phyloP scores from a whole-genome alignment of 2,329 filamentous ascomycete species.

The Beauveria sp. region DNA sequence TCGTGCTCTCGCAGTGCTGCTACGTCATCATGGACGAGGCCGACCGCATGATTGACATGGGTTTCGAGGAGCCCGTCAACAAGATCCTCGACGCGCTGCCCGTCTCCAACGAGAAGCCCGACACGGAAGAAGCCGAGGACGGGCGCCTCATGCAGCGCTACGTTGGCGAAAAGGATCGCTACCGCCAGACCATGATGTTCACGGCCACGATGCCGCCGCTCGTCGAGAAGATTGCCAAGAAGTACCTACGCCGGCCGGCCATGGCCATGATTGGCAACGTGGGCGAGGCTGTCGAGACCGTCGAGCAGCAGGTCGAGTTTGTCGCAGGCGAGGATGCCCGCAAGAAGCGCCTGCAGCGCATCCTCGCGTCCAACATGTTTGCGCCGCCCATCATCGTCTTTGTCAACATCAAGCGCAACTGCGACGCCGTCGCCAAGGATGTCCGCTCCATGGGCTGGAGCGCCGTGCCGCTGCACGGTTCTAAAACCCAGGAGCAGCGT shows the following conservation, averaged over 20 bases:
- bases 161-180: conserved; percentile 67
- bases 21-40: conserved; percentile 99
- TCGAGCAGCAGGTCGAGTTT: conserved; percentile 95
- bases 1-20: conserved; percentile 93
- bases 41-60: conserved; percentile 97
- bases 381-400: conserved; percentile 93
- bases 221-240: conserved; percentile 93
- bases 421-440: conserved; percentile 87
- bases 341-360: conserved; percentile 92
- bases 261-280: conserved; percentile 91
- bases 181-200: conserved; percentile 99
- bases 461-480: conserved; percentile 84
- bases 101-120: conserved; percentile 88
- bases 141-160: conserved; percentile 75
- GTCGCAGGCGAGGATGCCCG: conserved; percentile 85
- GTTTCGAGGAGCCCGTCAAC: conserved; percentile 95
- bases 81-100: conserved; percentile 94
- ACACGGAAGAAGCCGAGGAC: conserved; percentile 86
- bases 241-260: conserved; percentile 87
- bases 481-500: conserved; percentile 96
- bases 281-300: conserved; percentile 93
- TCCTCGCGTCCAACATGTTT: conserved; percentile 74
- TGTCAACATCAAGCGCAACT: conserved; percentile 99
- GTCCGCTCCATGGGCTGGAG: conserved; percentile 92
- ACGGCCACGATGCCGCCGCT: conserved; percentile 93